Base-by-base conservation (phyloP, 2,329 filamentous ascomycete species). In the Simplicillium sp. region DNA sequence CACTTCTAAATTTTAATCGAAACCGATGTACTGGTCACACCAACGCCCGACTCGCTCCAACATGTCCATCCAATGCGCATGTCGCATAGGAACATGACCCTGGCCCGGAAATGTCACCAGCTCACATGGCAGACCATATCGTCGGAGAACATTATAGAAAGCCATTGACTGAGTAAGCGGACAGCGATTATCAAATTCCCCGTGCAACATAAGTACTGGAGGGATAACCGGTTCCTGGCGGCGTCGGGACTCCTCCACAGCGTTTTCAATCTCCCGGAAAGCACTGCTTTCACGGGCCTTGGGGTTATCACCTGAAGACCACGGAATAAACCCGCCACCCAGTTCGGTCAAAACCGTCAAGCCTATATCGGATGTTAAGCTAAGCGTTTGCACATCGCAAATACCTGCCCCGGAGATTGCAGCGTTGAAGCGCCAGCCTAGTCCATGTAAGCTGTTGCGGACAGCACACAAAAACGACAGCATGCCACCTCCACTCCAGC, bases 401-500 rank as follows among this genome's bases (percentile, higher is more conserved):
- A 64, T 48, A 0, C 63, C 64, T 2, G 58, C 59, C 1, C 61
- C 57, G 0, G 60, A 53, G 1, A 67, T 55, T 1, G 52, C 50
- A 7, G 56, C 62, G 9, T 50, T 46, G 48, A 63, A 65, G 3
- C 49, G 47, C 60, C 63, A 66, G 3, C 51, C 59, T 1, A 49
- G 45, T 1, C 42, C 49, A 38, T 58, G 51, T 1, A 49, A 42
- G 3, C 58, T 58, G 40, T 64, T 62, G 11, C 61, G 55, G 2
- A 60, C 58, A 16, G 51, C 50, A 17, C 51, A 53, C 1, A 66
- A 51, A 44, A 61, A 65, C 3, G 56, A 51, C 1, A 66, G 44
- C 11, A 58, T 59, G 2, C 64, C 63, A 8, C 62, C 64, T 42
- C 64, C 59, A 14, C 53, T 57, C 50, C 52, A 61, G 0, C 64